Conservation (phyloP, 2,329 filamentous ascomycete genomes). For the Calonectria naviculata region DNA sequence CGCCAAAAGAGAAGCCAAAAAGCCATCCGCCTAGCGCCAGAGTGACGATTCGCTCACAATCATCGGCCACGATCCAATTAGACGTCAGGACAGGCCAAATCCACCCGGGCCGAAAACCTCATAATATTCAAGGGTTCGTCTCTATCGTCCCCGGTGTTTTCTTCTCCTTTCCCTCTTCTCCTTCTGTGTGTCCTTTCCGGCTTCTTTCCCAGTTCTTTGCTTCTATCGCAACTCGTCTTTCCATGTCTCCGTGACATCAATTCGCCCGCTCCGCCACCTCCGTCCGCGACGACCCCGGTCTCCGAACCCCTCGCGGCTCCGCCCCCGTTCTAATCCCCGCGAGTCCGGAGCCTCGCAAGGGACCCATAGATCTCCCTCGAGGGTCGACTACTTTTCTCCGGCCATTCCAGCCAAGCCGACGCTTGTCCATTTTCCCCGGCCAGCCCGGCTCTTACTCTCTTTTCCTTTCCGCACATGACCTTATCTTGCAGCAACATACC, state of each 20-base stretch:
- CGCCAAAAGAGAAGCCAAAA: conserved; percentile 26
- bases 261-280: conserved; percentile 26
- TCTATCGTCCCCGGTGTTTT: background rate
- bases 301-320: conserved; percentile 38
- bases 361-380: background rate
- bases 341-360: conserved; percentile 27
- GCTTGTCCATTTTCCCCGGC: background rate
- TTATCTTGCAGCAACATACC: background rate
- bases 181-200: background rate
- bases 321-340: conserved; percentile 37
- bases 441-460: background rate
- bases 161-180: background rate
- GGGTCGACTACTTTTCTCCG: background rate
- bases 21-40: conserved; percentile 39
- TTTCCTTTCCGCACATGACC: background rate
- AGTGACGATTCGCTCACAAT: conserved; percentile 39
- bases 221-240: background rate
- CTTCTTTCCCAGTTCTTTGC: background rate
- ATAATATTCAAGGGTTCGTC: conserved; percentile 21
- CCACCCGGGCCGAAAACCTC: conserved; percentile 29
- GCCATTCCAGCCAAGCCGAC: background rate
- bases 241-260: conserved; percentile 9
- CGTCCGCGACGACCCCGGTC: conserved; percentile 19
- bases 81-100: conserved; percentile 35
- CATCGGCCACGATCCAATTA: conserved; percentile 37